Percentiles rank a stretch among this genome's conserved stretches.
Conservation (phyloP, 768 basidiomycete genomes). For the Favolaschia claudopus region DNA sequence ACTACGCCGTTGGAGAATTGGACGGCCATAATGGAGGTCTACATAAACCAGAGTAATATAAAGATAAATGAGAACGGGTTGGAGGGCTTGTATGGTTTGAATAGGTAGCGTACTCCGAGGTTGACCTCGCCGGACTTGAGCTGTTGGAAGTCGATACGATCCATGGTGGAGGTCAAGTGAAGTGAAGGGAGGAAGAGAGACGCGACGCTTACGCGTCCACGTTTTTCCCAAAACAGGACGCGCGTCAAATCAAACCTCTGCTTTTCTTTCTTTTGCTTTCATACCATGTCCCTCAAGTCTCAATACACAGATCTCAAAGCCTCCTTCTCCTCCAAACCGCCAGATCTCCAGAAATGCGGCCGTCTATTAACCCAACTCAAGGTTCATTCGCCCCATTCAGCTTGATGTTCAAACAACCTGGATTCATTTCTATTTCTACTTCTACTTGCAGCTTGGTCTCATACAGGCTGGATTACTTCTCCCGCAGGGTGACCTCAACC, state of each 20-base stretch:
- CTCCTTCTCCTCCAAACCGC: conserved; percentile 69
- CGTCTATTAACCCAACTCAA: conserved; percentile 75
- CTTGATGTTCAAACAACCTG: not conserved
- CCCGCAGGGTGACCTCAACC: conserved; percentile 69
- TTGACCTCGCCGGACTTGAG: conserved; percentile 97
- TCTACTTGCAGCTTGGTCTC: conserved; percentile 65
- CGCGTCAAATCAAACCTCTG: too few species aligned
- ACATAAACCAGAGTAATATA: conserved; percentile 5
- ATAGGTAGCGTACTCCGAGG: conserved; percentile 89
- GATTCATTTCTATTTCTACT: not conserved
- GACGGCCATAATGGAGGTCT: conserved; percentile 99
- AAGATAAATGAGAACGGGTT: conserved; percentile 2
- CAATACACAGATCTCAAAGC: conserved; percentile 73
- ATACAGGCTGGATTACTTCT: conserved; percentile 80
- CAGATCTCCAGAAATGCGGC: conserved; percentile 74
- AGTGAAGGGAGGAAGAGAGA: conserved; percentile 41
- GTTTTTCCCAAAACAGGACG: too few species aligned
- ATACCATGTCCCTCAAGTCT: conserved; percentile 50
- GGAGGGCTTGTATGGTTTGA: too few species aligned
- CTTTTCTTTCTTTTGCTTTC: too few species aligned
- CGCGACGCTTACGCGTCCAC: conserved; percentile 41
- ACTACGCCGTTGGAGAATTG: conserved; percentile 96
- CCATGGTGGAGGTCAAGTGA: conserved; percentile 49
- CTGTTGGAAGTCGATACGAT: conserved; percentile 81
- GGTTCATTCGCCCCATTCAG: conserved; percentile 45